Conservation (phyloP, 2,329 filamentous ascomycete genomes). For the Rhynchosporium agropyri region DNA sequence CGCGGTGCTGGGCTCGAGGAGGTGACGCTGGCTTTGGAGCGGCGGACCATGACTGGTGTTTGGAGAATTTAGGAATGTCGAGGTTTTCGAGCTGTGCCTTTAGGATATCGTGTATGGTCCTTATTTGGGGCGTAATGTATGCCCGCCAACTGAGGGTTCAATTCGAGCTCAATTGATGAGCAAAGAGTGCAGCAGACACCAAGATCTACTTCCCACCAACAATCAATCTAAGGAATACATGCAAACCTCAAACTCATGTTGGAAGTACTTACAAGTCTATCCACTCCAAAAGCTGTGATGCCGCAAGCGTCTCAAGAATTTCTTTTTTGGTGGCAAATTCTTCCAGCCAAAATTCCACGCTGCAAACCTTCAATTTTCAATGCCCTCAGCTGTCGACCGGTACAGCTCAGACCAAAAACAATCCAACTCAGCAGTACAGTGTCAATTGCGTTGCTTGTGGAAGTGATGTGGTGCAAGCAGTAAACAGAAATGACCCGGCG, state of each 20-base stretch:
- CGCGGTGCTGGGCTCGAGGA: conserved; percentile 30
- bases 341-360: no score
- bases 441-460: background rate
- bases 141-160: background rate
- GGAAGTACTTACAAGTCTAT: background rate
- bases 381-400: background rate
- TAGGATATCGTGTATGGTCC: background rate
- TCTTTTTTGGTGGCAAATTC: no score
- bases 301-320: no score
- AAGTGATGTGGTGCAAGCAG: background rate
- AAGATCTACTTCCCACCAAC: background rate
- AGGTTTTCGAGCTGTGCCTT: background rate
- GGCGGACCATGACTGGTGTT: background rate
- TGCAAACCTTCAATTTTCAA: background rate
- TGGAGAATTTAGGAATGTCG: background rate
- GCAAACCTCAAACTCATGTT: background rate
- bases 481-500: conserved; percentile 9
- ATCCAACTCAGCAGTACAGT: no score
- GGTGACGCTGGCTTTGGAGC: background rate
- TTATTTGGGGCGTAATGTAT: no score
- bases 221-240: background rate
- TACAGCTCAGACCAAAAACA: no score
- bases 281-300: no score
- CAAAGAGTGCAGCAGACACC: background rate
- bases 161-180: conserved; percentile 6